Evolutionary conservation across 768 basidiomycete species (phyloP).

Genomic region (Tremella fuciformis): DNA sequence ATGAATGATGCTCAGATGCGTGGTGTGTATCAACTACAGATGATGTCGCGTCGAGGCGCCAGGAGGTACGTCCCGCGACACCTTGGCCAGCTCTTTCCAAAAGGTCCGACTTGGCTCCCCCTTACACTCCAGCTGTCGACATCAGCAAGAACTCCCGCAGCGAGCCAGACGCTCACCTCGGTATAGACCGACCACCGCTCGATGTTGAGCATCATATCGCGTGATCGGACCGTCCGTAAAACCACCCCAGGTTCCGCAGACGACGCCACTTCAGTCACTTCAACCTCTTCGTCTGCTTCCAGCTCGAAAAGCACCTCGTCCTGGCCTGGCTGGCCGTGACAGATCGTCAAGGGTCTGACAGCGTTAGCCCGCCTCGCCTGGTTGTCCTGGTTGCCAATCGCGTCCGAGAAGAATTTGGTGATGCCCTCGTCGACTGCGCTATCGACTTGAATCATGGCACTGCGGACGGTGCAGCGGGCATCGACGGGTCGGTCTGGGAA

Average conservation of each 20-base stretch:
- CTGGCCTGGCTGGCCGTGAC: too few species aligned
- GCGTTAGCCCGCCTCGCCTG: neutral
- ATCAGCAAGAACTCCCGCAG: neutral
- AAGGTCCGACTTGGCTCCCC: conserved; percentile 6
- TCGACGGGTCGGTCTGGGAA: conserved; percentile 11
- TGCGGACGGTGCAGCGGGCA: neutral
- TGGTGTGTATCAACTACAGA: neutral
- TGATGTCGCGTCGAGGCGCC: neutral
- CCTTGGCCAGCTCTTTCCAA: conserved; percentile 13
- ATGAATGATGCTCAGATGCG: neutral
- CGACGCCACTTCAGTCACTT: conserved; percentile 1
- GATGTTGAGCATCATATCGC: conserved; percentile 1
- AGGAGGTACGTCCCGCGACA: conserved; percentile 17
- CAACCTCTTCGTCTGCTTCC: conserved; percentile 14
- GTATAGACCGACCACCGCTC: neutral
- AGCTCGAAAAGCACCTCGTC: neutral
- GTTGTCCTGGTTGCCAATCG: neutral
- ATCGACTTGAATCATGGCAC: neutral
- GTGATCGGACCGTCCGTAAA: neutral
- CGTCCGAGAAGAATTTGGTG: neutral
- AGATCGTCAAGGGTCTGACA: too few species aligned
- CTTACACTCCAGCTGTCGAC: conserved; percentile 10
- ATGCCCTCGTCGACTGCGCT: neutral
- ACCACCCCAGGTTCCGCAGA: neutral
- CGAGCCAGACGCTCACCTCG: conserved; percentile 2